Conservation (phyloP, 306 rosid species). For the Pyrus bretschneideri region DNA sequence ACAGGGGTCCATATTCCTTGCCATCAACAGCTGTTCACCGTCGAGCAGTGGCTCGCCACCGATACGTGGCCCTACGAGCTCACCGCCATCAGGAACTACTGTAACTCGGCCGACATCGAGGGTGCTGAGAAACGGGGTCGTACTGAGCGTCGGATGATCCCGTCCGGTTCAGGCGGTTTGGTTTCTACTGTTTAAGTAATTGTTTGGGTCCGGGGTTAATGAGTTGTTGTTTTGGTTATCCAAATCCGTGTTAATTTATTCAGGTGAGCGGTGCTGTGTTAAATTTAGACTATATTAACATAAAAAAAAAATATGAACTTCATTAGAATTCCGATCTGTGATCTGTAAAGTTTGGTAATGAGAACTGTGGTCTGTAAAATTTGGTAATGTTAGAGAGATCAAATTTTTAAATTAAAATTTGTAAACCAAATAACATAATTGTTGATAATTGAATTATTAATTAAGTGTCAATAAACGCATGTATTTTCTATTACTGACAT, state of each 20-base stretch:
- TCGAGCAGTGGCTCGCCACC: slow-evolving; percentile 83
- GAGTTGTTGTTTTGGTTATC: background rate
- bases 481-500: too few relatives aligned
- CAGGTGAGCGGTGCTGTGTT: background rate
- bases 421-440: too few relatives aligned
- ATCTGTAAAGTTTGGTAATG: background rate
- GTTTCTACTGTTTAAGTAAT: background rate
- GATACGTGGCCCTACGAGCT: slow-evolving; percentile 66
- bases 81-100: slow-evolving; percentile 38
- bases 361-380: background rate
- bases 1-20: slow-evolving; percentile 56
- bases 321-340: background rate
- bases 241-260: background rate
- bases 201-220: background rate
- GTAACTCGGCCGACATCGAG: slow-evolving; percentile 10
- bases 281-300: background rate
- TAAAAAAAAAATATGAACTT: background rate
- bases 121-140: background rate
- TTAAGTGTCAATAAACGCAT: too few relatives aligned
- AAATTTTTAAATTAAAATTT: too few relatives aligned
- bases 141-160: background rate
- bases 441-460: too few relatives aligned
- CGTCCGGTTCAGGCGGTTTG: background rate
- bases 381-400: too few relatives aligned
- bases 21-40: slow-evolving; percentile 31